Evolutionary conservation across 2,329 filamentous ascomycete species (phyloP).

Genomic region (Claviceps maximensis): DNA sequence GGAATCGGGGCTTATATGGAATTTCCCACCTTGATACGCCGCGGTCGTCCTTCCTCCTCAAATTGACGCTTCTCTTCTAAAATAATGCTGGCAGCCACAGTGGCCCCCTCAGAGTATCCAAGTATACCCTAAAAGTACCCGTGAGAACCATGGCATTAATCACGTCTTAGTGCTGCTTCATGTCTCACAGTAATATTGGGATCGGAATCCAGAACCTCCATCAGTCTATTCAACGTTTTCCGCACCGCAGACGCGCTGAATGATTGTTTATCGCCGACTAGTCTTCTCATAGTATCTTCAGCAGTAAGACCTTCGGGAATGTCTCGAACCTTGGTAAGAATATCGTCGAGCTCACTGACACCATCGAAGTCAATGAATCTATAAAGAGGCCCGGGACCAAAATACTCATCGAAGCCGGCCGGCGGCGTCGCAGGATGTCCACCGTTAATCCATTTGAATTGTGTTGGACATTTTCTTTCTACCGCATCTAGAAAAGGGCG

Average conservation of each 20-base stretch:
- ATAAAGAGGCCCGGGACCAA: conserved; percentile 1
- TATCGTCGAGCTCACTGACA: background rate
- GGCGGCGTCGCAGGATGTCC: background rate
- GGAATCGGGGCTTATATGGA: background rate
- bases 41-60: background rate
- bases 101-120: conserved; percentile 45
- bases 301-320: background rate
- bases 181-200: conserved; percentile 1
- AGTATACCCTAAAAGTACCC: conserved; percentile 27
- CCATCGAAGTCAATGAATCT: conserved; percentile 4
- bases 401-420: conserved; percentile 1
- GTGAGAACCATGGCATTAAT: background rate
- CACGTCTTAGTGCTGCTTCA: background rate
- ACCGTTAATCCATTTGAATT: conserved; percentile 5
- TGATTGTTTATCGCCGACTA: background rate
- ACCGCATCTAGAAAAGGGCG: background rate
- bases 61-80: conserved; percentile 26
- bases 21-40: conserved; percentile 25
- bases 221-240: background rate
- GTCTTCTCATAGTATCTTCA: conserved; percentile 1
- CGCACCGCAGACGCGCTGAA: background rate
- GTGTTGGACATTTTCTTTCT: background rate
- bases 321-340: background rate
- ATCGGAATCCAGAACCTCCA: conserved; percentile 1
- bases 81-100: conserved; percentile 36